Evolutionary conservation across 768 basidiomycete genomes (phyloP), one percentile per base, ranked within the genome.

Genomic region (Termitomyces sp.): DNA sequence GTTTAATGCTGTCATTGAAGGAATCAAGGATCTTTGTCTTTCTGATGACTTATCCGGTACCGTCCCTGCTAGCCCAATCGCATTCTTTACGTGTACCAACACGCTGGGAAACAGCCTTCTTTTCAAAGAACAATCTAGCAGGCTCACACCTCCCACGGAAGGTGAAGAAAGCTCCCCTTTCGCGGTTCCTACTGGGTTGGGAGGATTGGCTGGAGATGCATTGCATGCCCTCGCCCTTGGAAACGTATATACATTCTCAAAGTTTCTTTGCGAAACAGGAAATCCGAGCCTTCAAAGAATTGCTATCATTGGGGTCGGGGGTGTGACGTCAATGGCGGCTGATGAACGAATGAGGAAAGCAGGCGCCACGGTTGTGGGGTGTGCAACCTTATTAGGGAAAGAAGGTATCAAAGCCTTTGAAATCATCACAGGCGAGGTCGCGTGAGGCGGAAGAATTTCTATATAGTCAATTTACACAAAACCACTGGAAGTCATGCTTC

Each of bases 31-130:
- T n/a, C 75, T 83, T 54, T 71, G 75, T 34, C 55, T 63, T 43
- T 48, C 60, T 12, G 48, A 46, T 22, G 41, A 48, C 53, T 60
- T 56, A 22, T 34, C 44, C 43, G 39, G 18, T 22, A 46, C 55
- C 34, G 49, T 29, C 18, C 46, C 49, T 46, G 64, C 55, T 31
- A 68, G 69, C 53, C 81, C 87, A 6, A 76, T 92, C 60, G 78
- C 88, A 12, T 94, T 90, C 71, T 66, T 93, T 64, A 88, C 88
- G 13, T 86, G 87, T 65, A 91, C 87, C 26, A 92, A 93, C 66
- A 92, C 90, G 3, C 77, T 94, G 18, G 91, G 91, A 26, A 84
- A 81, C 57, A 76, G 82, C 32, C 70, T 93, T 50, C 71, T 86
- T 36, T 88, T 88, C 63, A 63, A 76, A 1, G 83, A 86, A 22